phyloP scores from a whole-genome alignment of 192 early-diverging fungal species.

The Borealophlyctis nickersoniae region DNA sequence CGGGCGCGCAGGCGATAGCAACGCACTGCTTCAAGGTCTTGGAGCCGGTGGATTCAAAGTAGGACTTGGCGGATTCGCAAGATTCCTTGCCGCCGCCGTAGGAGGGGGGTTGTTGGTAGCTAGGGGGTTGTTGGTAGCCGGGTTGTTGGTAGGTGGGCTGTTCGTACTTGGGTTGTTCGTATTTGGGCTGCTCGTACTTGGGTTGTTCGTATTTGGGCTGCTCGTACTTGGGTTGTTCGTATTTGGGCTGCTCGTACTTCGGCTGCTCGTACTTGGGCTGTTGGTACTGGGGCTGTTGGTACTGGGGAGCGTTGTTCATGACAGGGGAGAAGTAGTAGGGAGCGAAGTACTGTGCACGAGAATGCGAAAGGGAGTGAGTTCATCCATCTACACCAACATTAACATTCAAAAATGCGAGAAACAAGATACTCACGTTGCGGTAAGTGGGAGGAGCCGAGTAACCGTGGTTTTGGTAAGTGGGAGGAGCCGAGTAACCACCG shows the following conservation, averaged over 20 bases:
- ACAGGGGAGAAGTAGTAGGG: background rate
- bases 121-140: background rate
- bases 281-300: conserved; percentile 1
- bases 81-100: background rate
- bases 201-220: background rate
- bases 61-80: background rate
- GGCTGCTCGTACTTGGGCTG: background rate
- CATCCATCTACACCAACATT: background rate
- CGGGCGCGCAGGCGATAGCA: conserved; percentile 20
- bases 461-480: background rate
- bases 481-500: background rate
- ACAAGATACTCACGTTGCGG: background rate
- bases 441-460: background rate
- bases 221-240: background rate
- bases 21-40: conserved; percentile 24
- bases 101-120: background rate
- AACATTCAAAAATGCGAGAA: background rate
- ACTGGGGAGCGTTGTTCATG: background rate
- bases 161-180: background rate
- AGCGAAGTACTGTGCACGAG: background rate
- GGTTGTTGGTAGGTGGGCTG: background rate
- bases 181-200: background rate
- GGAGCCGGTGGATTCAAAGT: conserved; percentile 25
- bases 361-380: background rate
- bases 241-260: background rate